Evolutionary conservation across 148 eudicot species (phyloP), one percentile per base, ranked within the genome.

Genomic region (Camellia granthamiana): DNA sequence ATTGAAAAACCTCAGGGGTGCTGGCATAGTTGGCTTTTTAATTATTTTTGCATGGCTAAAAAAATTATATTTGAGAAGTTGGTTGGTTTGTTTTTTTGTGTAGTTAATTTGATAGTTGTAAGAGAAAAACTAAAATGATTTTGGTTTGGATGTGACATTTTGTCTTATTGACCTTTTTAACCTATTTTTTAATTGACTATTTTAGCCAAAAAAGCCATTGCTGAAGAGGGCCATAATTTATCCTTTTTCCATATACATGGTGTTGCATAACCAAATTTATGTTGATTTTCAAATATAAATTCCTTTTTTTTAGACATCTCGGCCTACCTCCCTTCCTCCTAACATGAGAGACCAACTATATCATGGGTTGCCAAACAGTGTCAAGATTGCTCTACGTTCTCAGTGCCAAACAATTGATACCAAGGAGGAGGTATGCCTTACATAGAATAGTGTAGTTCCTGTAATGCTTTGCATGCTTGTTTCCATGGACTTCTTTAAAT

Each of bases 311-410:
- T 65, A 93, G 99, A 89, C 97, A 71, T 90, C 97, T 72, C 91
- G 99, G 44, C 98, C 99, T 15, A 81, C 90, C 42, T 91, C 91
- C 69, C 91, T 95, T 69, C 98, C 98, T 43, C 92, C 97, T 78
- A 95, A 90, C 78, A 83, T 88, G 81, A 90, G 99, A 88, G 98
- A 95, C 81, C 81, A 90, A 58, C 77, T 95, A 69, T 95, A 95
- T 84, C 88, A 86, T 66, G 95, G 93, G 77, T 84, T 95, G 83
- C 99, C 99, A 38, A 74, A 81, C 10, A 77, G 83, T 86, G 90
- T 95, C 59, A 95, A 93, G 89, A 79, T 81, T 54, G 83, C 93
- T 75, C 82, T 93, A 13, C 95, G 99, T 75, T 83, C 89, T 55
- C 91, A 85, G 51, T 80, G 94, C 85, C 91, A 84, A 76, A 77